Conservation (phyloP, 164 flowering plant species). For the Berberis vulgaris region DNA sequence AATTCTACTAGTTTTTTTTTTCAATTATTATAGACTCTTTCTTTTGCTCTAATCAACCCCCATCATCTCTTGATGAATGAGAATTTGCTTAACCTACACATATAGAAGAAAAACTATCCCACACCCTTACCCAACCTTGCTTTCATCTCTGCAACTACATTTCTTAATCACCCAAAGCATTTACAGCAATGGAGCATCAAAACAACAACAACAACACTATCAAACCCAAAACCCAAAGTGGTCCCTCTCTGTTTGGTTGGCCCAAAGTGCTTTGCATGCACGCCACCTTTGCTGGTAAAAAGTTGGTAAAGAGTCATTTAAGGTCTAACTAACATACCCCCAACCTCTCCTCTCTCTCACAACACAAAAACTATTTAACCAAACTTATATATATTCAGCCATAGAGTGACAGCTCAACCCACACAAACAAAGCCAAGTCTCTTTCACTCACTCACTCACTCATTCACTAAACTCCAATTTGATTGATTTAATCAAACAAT, state of each 20-base stretch:
- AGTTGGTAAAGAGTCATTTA: constrained; percentile 18
- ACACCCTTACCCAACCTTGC: too few relatives aligned
- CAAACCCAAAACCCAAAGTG: too few relatives aligned
- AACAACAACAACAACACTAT: too few relatives aligned
- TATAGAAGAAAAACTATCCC: too few relatives aligned
- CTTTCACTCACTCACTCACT: constrained; percentile 7
- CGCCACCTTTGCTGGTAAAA: constrained; percentile 6
- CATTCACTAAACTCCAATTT: neutral
- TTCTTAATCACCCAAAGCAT: too few relatives aligned
- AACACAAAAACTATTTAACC: constrained; percentile 4
- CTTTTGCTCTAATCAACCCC: too few relatives aligned
- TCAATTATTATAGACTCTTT: too few relatives aligned
- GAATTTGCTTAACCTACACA: too few relatives aligned
- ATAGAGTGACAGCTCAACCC: constrained; percentile 29
- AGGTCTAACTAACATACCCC: constrained; percentile 8
- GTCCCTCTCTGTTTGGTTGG: neutral
- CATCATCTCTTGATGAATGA: too few relatives aligned
- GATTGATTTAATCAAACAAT: neutral
- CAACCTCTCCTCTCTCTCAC: neutral
- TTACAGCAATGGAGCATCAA: too few relatives aligned
- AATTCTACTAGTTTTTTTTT: too few relatives aligned
- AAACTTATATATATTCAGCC: constrained; percentile 11
- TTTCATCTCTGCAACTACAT: too few relatives aligned
- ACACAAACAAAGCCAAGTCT: constrained; percentile 16
- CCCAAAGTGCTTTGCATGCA: neutral